These are phyloP conservation scores for Phytophthora brassicae DNA, from an alignment of 352 stramenopile species.

Conservation along the genomic window DNA sequence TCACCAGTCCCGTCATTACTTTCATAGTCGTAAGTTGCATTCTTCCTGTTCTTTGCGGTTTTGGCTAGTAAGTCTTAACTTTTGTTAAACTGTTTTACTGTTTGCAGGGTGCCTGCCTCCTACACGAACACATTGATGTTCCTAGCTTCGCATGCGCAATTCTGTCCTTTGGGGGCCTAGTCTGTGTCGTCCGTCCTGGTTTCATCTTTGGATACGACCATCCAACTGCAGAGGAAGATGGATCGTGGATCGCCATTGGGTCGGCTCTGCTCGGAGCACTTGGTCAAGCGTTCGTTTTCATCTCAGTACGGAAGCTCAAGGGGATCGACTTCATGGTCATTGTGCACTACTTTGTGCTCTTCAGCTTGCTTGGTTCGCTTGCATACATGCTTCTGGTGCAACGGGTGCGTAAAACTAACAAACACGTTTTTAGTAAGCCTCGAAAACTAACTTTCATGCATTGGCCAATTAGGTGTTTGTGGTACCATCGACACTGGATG, in stretches of 20 bases:
- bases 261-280: constrained; percentile 60
- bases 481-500: constrained; percentile 31
- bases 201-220: constrained; percentile 62
- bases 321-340: constrained; percentile 60
- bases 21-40: constrained; percentile 55
- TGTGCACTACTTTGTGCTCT: constrained; percentile 83
- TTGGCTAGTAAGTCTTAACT: neutral
- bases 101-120: constrained; percentile 39
- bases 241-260: constrained; percentile 51
- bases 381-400: constrained; percentile 61
- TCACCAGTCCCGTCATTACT: constrained; percentile 71
- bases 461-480: constrained; percentile 59
- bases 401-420: constrained; percentile 27
- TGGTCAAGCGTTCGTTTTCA: constrained; percentile 71
- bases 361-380: constrained; percentile 46
- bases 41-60: neutral
- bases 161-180: constrained; percentile 44
- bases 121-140: constrained; percentile 48
- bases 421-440: too few relatives aligned
- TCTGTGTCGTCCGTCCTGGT: constrained; percentile 51
- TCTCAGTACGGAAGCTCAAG: constrained; percentile 65
- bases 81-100: neutral
- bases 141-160: constrained; percentile 46
- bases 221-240: constrained; percentile 38
- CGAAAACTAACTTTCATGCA: too few relatives aligned